A percentile compares a stretch with the other conserved stretches of the same genome.
Conservation (phyloP, 257 asterid species). For the Eucommia ulmoides region DNA sequence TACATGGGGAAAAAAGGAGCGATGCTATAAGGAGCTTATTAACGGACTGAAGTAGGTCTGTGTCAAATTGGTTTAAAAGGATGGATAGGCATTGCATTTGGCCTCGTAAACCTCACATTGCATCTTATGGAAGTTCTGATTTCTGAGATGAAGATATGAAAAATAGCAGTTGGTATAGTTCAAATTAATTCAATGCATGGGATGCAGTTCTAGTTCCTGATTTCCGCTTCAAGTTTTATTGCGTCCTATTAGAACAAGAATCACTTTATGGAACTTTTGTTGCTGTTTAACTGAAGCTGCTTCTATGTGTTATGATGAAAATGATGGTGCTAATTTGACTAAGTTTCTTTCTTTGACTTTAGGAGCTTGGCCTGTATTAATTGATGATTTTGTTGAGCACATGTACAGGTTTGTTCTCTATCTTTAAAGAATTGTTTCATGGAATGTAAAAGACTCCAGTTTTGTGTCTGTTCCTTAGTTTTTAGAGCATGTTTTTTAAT, state of each 20-base stretch:
- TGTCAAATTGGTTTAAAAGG: no score
- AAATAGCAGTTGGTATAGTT: not conserved
- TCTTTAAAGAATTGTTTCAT: not conserved
- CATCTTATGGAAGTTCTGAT: no score
- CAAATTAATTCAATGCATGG: not conserved
- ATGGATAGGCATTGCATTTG: no score
- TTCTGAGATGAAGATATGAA: no score
- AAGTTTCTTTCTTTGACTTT: not conserved
- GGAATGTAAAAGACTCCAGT: not conserved
- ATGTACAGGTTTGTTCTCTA: constrained; percentile 67
- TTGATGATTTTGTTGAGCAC: constrained; percentile 91
- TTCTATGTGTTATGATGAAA: not conserved
- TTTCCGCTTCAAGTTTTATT: no score
- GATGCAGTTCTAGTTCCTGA: not conserved
- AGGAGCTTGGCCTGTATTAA: constrained; percentile 98
- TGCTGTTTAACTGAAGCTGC: not conserved
- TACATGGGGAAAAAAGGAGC: no score
- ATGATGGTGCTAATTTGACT: not conserved
- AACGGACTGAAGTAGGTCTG: no score
- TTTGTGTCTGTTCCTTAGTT: not conserved
- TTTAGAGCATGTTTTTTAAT: not conserved
- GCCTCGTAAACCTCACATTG: no score
- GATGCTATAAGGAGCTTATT: no score
- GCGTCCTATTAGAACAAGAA: no score
- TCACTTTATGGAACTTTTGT: not conserved